Base-by-base conservation (phyloP, 176 grass and related monocot genomes). In the Rhynchospora breviuscula region DNA sequence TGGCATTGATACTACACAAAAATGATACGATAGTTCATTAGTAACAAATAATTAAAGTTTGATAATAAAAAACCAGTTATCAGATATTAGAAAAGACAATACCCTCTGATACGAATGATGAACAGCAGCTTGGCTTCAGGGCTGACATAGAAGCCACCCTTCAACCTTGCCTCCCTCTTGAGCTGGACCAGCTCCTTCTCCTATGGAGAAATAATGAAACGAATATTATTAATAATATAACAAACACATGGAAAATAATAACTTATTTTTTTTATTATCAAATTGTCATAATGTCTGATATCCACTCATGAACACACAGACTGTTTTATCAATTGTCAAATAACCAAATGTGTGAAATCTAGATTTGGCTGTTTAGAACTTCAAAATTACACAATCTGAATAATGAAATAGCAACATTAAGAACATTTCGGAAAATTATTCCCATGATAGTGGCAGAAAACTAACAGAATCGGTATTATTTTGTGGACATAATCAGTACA, bases 61-160 rank as follows among this genome's bases (percentile, higher is more conserved):
- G 18, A 74, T 5, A 46, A 31, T 7, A 67, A 0, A 44, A 21
- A 51, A 15, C 73, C 3, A 1, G 72, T 7, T 40, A 65, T 3
- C 6, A 23, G 13, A 31, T 0, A 46, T 78, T 17, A 8, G 10
- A 44, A 0, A 47, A 65, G 15, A 1, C 1, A 69, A 67, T 89
- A 98, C 95, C 95, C 95, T 33, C 95, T 79, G 79, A 98, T 98
- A 3, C 95, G 92, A 71, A 98, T 43, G 9, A 98, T 92, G 77
- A 98, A 98, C 2, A 98, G 52, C 58, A 98, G 78, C 79, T 98
- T 98, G n/a, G 85, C 88, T 78, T 95, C 95, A 22, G 92, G 92
- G 56, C 84, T 88, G 46, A 98, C 95, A 85, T 98, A 98, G 87
- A 98, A 98, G 31, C 95, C 95, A 77, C 95, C 95, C 73, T 98